Evolutionary conservation across 1,284 basidiomycete genomes (phyloP), one percentile per base, ranked within the genome.

Genomic region (Ceratobasidium sp.): DNA sequence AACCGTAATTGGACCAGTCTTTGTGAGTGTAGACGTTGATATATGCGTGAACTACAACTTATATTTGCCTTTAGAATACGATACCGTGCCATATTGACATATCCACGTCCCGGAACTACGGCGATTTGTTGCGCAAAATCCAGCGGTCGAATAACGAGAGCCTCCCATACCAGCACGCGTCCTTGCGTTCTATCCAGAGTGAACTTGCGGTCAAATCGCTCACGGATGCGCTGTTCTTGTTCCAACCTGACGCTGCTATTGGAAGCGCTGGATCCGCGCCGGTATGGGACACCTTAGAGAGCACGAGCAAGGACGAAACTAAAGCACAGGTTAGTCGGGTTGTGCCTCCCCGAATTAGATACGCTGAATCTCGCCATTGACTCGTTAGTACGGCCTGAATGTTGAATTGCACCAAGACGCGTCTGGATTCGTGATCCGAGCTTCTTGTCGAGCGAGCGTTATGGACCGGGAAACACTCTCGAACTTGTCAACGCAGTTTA

Each of bases 211-310:
- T 83, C 7, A 77, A 80, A 19, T 78, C 76, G 14, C 77, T 87
- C 8, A 85, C 84, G 81, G 85, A 85, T 72, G 83, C 83, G 64
- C 79, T 87, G 46, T 86, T 87, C 77, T 78, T 87, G 5, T 87
- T 85, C 78, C 85, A 87, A 76, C 83, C 84, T 29, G 76, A 68
- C 43, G 62, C 59, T 7, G 24, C 76, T 49, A 66, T 75, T 0
- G 63, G 76, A 2, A 68, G 75, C 14, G 46, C 74, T 11, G 74
- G 77, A 81, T 83, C 37, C 78, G 79, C 9, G 6, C 49, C 58
- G 37, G 64, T 73, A 24, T 73, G 71, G 71, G 71, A 73, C 37
- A 29, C 71, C n/a, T 39, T 63, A 24, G 71, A 73, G 11, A 59
- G 34, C 31, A 37, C 69, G 27, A 48, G 37, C 31, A 73, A 63